Percentiles rank a stretch among this genome's conserved stretches.
phyloP scores from a whole-genome alignment of 2,329 filamentous ascomycete genomes.

The Pyrenochaeta sp. region DNA sequence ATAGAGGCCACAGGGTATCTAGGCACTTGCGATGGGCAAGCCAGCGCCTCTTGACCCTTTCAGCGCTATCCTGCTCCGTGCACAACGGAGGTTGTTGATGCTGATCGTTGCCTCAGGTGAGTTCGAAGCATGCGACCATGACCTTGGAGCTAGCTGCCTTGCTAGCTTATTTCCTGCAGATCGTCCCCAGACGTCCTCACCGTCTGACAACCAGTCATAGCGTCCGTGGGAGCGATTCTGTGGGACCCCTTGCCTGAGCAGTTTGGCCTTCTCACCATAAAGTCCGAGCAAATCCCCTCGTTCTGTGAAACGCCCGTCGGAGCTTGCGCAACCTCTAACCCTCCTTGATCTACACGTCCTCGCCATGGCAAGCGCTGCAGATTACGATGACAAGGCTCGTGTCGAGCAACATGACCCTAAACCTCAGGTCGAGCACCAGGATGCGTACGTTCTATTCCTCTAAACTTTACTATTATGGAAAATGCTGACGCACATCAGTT shows the following conservation, averaged over 20 bases:
- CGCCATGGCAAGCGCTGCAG: constrained; percentile 14
- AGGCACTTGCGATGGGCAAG: neutral
- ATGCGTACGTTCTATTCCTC: constrained; percentile 10
- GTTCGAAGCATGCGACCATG: neutral
- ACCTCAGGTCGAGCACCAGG: constrained; percentile 16
- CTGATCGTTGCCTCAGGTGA: neutral
- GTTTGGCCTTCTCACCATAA: neutral
- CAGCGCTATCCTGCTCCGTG: neutral
- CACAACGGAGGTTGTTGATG: neutral
- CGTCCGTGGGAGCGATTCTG: neutral
- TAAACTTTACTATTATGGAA: neutral
- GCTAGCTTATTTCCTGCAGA: neutral
- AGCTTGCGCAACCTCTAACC: neutral
- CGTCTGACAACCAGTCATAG: too few species aligned
- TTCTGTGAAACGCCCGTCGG: neutral
- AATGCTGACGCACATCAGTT: constrained; percentile 9
- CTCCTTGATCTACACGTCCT: neutral
- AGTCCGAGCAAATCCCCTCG: neutral
- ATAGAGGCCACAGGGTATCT: neutral
- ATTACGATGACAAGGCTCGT: constrained; percentile 9
- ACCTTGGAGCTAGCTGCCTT: neutral
- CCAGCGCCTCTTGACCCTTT: neutral
- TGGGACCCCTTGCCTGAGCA: neutral
- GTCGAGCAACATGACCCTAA: constrained; percentile 22
- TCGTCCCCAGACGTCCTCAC: neutral